A percentile compares a stretch with the other conserved stretches of the same genome.
These are phyloP conservation scores for Russula lepida DNA, from an alignment of 768 basidiomycete genomes.

Conservation along the genomic window DNA sequence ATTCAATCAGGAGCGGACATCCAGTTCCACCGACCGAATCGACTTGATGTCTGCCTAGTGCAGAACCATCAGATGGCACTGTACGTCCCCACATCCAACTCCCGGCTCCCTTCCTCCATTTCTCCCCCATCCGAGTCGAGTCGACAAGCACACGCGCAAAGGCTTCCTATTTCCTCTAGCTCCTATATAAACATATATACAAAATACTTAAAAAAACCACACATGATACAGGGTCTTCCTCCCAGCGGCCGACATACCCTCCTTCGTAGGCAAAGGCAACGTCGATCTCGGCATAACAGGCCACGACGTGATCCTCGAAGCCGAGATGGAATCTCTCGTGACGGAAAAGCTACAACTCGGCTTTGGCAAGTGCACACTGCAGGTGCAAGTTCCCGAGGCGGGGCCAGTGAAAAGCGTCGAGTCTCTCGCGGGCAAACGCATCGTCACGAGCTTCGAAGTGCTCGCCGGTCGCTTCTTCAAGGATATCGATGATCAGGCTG, in stretches of 20 bases:
- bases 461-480: slow-evolving; percentile 73
- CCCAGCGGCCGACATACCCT: slow-evolving; percentile 93
- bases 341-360: slow-evolving; percentile 76
- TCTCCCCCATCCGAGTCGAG: background rate
- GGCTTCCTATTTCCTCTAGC: background rate
- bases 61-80: slow-evolving; percentile 90
- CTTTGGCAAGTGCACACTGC: slow-evolving; percentile 86
- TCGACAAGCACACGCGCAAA: background rate
- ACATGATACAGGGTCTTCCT: slow-evolving; percentile 70
- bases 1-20: slow-evolving; percentile 74
- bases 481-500: slow-evolving; percentile 46
- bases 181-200: background rate
- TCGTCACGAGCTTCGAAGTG: slow-evolving; percentile 95
- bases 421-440: slow-evolving; percentile 79
- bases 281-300: slow-evolving; percentile 97
- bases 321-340: slow-evolving; percentile 70
- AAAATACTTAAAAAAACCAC: background rate
- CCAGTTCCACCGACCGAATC: slow-evolving; percentile 78
- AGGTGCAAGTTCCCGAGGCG: slow-evolving; percentile 84
- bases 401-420: slow-evolving; percentile 62
- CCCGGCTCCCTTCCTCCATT: background rate
- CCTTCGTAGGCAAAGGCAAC: slow-evolving; percentile 96
- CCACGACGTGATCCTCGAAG: slow-evolving; percentile 93
- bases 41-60: slow-evolving; percentile 90
- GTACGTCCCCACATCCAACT: slow-evolving; percentile 37